Evolutionary conservation across 2,329 filamentous ascomycete genomes (phyloP).

Genomic region (Xylaria sp.): DNA sequence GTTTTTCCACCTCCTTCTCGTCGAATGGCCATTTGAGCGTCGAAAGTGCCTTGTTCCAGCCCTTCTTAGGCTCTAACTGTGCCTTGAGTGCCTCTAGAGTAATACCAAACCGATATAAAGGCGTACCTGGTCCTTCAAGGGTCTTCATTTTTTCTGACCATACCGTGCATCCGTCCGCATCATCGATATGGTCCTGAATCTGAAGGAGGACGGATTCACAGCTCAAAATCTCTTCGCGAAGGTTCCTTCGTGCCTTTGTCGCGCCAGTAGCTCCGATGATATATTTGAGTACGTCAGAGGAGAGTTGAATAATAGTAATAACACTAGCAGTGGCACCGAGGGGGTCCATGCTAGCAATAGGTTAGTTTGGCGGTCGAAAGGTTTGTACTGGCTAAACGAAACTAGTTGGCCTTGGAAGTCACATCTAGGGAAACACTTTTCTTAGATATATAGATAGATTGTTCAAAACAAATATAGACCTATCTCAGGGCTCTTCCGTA

Average conservation of each 20-base stretch:
- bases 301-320: constrained; percentile 33
- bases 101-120: constrained; percentile 21
- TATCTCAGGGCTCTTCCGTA: too few species aligned
- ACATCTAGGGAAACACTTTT: neutral
- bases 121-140: constrained; percentile 29
- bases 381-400: neutral
- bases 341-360: constrained; percentile 11
- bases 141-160: constrained; percentile 32
- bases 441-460: neutral
- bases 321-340: constrained; percentile 30
- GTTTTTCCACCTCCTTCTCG: constrained; percentile 33
- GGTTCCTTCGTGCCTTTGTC: constrained; percentile 23
- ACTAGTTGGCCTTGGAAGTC: neutral
- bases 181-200: constrained; percentile 30
- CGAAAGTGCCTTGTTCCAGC: constrained; percentile 8
- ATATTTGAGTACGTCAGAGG: constrained; percentile 28
- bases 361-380: neutral
- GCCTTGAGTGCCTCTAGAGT: constrained; percentile 19
- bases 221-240: constrained; percentile 24
- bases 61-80: constrained; percentile 24
- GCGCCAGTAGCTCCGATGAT: constrained; percentile 28
- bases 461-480: too few species aligned
- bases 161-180: constrained; percentile 24
- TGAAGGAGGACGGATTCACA: constrained; percentile 31
- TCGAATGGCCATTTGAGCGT: constrained; percentile 31